Evolutionary conservation across 2,329 filamentous ascomycete genomes (phyloP).

Genomic region (Fusarium mexicanum): DNA sequence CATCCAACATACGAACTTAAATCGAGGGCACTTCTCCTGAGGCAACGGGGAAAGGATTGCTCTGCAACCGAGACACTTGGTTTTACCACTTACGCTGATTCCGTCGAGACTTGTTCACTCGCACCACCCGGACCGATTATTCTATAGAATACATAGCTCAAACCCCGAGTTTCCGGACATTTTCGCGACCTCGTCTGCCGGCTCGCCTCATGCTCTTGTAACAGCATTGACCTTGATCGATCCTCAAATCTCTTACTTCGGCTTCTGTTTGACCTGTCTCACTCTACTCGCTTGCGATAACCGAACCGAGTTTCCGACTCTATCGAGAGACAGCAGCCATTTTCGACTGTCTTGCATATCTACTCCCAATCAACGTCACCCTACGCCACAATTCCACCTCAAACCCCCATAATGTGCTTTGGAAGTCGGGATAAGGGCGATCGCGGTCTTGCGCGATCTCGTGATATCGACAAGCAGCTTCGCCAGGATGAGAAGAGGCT

Average conservation of each 20-base stretch:
- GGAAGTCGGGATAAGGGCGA: slow-evolving; percentile 62
- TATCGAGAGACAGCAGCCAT: background rate
- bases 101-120: background rate
- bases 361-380: background rate
- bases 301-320: background rate
- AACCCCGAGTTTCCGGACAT: background rate
- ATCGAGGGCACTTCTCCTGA: background rate
- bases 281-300: slow-evolving; percentile 2
- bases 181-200: slow-evolving; percentile 13
- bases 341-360: background rate
- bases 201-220: background rate
- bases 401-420: slow-evolving; percentile 67
- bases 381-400: background rate
- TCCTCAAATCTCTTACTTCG: background rate
- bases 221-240: background rate
- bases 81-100: background rate
- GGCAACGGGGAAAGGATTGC: slow-evolving; percentile 9
- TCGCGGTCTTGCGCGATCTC: slow-evolving; percentile 64
- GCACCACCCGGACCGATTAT: background rate
- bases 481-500: slow-evolving; percentile 88
- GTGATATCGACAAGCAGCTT: slow-evolving; percentile 87
- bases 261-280: background rate
- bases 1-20: background rate
- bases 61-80: slow-evolving; percentile 8
- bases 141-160: slow-evolving; percentile 1